A percentile compares a stretch with the other conserved stretches of the same genome.
Conservation (phyloP, 177 flowering plant genomes). For the Vitis hybrid region DNA sequence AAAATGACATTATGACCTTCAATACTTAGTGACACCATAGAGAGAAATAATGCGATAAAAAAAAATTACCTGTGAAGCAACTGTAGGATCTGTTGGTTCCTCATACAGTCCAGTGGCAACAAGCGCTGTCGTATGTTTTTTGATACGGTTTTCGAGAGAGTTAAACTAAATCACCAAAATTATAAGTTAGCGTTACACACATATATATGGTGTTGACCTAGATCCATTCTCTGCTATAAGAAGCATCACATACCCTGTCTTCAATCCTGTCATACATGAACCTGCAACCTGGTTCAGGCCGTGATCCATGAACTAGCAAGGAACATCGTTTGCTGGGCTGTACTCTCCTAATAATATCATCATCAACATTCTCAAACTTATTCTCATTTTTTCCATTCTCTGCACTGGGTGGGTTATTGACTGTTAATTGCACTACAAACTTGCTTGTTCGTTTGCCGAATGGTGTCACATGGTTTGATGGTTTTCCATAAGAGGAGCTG, state of each 20-base stretch:
- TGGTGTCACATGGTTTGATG: slow-evolving; percentile 61
- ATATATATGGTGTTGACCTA: not conserved
- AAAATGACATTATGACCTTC: not conserved
- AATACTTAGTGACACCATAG: not conserved
- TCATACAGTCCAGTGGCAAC: slow-evolving; percentile 56
- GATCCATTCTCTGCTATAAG: not conserved
- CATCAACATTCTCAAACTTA: slow-evolving; percentile 46
- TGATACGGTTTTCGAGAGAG: slow-evolving; percentile 71
- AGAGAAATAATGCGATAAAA: not conserved
- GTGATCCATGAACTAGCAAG: slow-evolving; percentile 49
- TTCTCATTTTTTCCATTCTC: slow-evolving; percentile 32
- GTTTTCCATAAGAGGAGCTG: slow-evolving; percentile 39
- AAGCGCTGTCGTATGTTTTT: slow-evolving; percentile 41
- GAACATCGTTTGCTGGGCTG: slow-evolving; percentile 63
- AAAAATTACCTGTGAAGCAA: slow-evolving; percentile 79
- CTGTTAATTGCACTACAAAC: slow-evolving; percentile 56
- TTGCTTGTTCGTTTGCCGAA: slow-evolving; percentile 75
- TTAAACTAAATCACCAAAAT: slow-evolving; percentile 51
- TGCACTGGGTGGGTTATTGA: slow-evolving; percentile 33
- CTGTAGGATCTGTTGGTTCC: slow-evolving; percentile 74
- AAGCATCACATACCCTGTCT: slow-evolving; percentile 62
- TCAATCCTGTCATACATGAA: slow-evolving; percentile 90
- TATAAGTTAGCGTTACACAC: slow-evolving; percentile 1
- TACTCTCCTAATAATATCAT: slow-evolving; percentile 74
- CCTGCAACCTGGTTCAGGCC: slow-evolving; percentile 69